These are phyloP conservation scores for Lupinus albus DNA, from an alignment of 306 rosid genomes.

Conservation along the genomic window DNA sequence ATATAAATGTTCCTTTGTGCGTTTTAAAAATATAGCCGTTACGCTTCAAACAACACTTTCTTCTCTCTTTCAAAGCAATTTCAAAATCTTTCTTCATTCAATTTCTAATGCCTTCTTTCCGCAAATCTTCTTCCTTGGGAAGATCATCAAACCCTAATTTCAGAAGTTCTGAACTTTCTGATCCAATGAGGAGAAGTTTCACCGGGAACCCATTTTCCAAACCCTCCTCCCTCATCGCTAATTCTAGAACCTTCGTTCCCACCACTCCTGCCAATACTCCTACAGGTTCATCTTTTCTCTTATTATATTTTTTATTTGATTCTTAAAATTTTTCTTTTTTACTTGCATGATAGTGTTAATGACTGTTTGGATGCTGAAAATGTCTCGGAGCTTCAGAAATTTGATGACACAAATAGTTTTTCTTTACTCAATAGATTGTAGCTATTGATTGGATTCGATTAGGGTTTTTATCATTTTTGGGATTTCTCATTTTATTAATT, in stretches of 20 bases:
- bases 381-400: too few species aligned
- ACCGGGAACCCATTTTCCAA: constrained; percentile 59
- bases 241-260: constrained; percentile 47
- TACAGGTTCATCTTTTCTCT: constrained; percentile 42
- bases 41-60: neutral
- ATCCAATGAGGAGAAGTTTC: constrained; percentile 62
- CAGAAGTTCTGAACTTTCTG: constrained; percentile 52
- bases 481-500: too few species aligned
- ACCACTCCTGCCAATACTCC: constrained; percentile 55
- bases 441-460: too few species aligned
- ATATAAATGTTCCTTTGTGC: constrained; percentile 31
- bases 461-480: too few species aligned
- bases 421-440: too few species aligned
- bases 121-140: constrained; percentile 35
- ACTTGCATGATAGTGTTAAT: too few species aligned
- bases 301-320: neutral
- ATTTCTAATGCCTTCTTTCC: constrained; percentile 37
- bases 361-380: too few species aligned
- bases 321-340: too few species aligned
- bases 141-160: constrained; percentile 44
- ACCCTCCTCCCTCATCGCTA: constrained; percentile 46
- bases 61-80: neutral
- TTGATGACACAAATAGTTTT: too few species aligned
- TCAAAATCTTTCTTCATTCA: neutral
- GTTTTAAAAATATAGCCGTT: constrained; percentile 51